Evolutionary conservation across 345 rosid genomes (phyloP), one percentile per base, ranked within the genome.

Genomic region (Mercurialis annua): DNA sequence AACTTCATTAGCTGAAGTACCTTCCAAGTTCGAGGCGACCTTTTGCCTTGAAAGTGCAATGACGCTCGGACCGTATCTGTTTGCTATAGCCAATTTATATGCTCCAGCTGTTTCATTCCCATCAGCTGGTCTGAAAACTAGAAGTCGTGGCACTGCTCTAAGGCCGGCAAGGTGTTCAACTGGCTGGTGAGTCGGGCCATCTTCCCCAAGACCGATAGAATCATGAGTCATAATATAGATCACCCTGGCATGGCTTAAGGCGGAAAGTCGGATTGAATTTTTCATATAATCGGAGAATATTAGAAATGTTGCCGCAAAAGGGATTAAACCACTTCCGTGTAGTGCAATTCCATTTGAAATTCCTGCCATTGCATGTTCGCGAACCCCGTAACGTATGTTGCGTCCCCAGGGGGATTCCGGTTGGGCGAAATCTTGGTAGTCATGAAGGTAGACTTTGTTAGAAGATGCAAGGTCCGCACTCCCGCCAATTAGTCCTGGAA

Each of bases 151-250:
- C 68, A 78, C 61, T 1, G 82, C 81, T 48, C 78, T 42, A 29
- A 81, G 67, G 58, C 82, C 72, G 9, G 76, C 74, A 10, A 81
- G 73, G 31, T 81, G 80, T 59, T 81, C 82, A 20, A 78, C 58
- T 11, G 80, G 80, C 73, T 81, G 82, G 51, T 81, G 80, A 40
- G 80, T 81, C 7, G 78, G 84, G 12, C 80, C 82, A 60, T 81
- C 80, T 71, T 81, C 82, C 21, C 84, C 80, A 2, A 75, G 73
- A 57, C 82, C 82, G 7, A 78, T 75, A 12, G 76, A 81, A 31
- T 81, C 82, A 17, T 81, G 80, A 18, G 82, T 78, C 80, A 81
- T 59, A 40, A 72, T 23, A 10, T 72, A 75, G 65, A 81, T 67
- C 8, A 78, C 80, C 70, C 82, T 73, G 2, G 82, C 79, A 3